Conservation (phyloP, 176 grass and related monocot genomes). For the Typha latifolia region DNA sequence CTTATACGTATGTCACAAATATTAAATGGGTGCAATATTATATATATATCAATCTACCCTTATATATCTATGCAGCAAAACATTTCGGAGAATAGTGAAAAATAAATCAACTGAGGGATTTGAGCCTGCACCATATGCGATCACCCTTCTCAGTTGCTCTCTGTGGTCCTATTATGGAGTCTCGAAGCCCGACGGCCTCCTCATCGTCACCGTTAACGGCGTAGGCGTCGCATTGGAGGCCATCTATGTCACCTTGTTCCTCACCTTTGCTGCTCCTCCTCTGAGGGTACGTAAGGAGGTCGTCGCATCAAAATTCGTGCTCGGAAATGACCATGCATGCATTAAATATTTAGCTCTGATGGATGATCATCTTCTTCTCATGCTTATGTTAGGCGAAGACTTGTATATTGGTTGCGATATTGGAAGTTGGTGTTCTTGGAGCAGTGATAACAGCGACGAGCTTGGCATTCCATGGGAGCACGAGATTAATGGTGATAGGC, state of each 20-base stretch:
- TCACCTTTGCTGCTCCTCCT: constrained; percentile 9
- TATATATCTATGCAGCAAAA: constrained; percentile 20
- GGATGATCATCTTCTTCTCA: background rate
- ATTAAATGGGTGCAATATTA: background rate
- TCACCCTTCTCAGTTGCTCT: constrained; percentile 57
- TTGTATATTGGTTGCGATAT: constrained; percentile 30
- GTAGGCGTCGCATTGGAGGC: constrained; percentile 39
- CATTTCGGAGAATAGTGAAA: constrained; percentile 65
- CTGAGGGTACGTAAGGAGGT: background rate
- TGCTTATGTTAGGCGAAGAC: constrained; percentile 40
- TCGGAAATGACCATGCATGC: no score
- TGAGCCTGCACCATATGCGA: constrained; percentile 54
- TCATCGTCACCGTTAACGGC: constrained; percentile 72
- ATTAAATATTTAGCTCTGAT: no score
- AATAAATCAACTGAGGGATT: constrained; percentile 62
- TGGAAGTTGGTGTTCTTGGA: constrained; percentile 42
- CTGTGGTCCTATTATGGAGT: constrained; percentile 77
- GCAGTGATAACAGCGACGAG: constrained; percentile 31
- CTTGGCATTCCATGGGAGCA: constrained; percentile 30
- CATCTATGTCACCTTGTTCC: constrained; percentile 53
- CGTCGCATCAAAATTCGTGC: no score
- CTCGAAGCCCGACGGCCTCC: constrained; percentile 56
- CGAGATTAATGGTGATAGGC: constrained; percentile 34
- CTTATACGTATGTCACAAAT: background rate
- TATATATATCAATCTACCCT: background rate